Percentiles rank a stretch among this genome's conserved stretches.
phyloP scores from a whole-genome alignment of 2,329 filamentous ascomycete genomes.

The Paraphaeosphaeria sporulosa region DNA sequence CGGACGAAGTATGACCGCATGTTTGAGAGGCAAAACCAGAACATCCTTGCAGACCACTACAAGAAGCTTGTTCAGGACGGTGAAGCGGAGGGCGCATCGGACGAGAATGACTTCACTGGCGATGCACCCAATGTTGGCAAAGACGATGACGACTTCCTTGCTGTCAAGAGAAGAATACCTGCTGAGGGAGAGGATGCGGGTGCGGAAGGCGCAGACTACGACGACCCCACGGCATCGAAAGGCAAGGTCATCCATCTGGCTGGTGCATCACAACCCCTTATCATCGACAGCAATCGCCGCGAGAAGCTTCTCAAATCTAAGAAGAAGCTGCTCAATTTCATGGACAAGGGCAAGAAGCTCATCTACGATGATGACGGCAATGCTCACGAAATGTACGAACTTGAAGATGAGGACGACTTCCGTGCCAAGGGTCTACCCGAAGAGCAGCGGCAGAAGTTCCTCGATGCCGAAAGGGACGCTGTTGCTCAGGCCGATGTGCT shows the following conservation, averaged over 20 bases:
- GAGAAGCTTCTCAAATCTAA: conserved; percentile 96
- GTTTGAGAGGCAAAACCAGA: conserved; percentile 97
- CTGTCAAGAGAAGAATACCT: conserved; percentile 85
- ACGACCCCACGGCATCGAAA: conserved; percentile 40
- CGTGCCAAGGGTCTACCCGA: conserved; percentile 75
- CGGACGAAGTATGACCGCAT: conserved; percentile 97
- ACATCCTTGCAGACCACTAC: conserved; percentile 94
- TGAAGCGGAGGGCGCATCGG: conserved; percentile 51
- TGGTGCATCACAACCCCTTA: conserved; percentile 71
- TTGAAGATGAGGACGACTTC: conserved; percentile 87
- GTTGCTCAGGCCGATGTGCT: conserved; percentile 78
- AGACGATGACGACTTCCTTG: conserved; percentile 82
- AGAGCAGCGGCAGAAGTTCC: conserved; percentile 77
- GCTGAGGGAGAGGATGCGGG: conserved; percentile 65
- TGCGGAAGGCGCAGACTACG: conserved; percentile 54
- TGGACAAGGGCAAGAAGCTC: conserved; percentile 83
- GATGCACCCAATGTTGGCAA: conserved; percentile 52
- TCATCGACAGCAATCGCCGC: conserved; percentile 92
- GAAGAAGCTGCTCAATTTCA: conserved; percentile 91
- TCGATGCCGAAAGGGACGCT: conserved; percentile 75
- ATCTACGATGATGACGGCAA: conserved; percentile 93
- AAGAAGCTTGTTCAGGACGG: conserved; percentile 76
- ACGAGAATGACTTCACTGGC: conserved; percentile 45
- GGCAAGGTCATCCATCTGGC: conserved; percentile 71
- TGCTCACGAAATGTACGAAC: conserved; percentile 84